Evolutionary conservation across 208 protist genomes (phyloP).

Genomic region (Jaenimonas drosophilae): DNA sequence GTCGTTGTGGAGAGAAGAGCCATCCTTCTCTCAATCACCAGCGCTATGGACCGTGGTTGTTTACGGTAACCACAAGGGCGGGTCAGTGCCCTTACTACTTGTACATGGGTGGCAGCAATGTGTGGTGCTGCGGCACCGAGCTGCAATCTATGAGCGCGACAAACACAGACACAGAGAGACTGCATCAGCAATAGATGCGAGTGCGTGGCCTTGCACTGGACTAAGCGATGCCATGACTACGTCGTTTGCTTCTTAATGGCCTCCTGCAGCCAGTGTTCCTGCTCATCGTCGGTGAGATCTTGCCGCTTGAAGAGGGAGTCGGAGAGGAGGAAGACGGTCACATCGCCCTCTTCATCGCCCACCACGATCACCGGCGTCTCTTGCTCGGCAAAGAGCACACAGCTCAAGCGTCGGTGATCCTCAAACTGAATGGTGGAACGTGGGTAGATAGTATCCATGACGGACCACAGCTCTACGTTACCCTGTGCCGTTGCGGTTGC

Average conservation of each 20-base stretch:
- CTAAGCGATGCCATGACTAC: too few relatives aligned
- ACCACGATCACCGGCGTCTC: slow-evolving; percentile 79
- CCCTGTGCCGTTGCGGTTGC: slow-evolving; percentile 87
- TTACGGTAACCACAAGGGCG: too few relatives aligned
- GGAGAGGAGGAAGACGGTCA: slow-evolving; percentile 67
- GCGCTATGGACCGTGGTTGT: too few relatives aligned
- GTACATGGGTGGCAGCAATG: too few relatives aligned
- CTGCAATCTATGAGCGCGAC: too few relatives aligned
- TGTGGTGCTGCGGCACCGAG: too few relatives aligned
- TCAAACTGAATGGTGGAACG: slow-evolving; percentile 42
- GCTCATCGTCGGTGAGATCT: slow-evolving; percentile 62
- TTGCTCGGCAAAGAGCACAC: slow-evolving; percentile 80
- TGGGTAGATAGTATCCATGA: slow-evolving; percentile 68
- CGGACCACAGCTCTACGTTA: slow-evolving; percentile 74
- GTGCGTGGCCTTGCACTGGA: too few relatives aligned
- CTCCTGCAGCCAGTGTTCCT: slow-evolving; percentile 68
- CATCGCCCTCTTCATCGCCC: slow-evolving; percentile 84
- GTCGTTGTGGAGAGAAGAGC: too few relatives aligned
- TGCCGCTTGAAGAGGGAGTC: slow-evolving; percentile 26
- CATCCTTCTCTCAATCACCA: too few relatives aligned
- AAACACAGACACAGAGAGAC: too few relatives aligned
- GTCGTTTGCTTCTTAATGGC: slow-evolving; percentile 45
- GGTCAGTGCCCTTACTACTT: too few relatives aligned
- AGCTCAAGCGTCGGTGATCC: slow-evolving; percentile 66
- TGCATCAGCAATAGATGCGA: too few relatives aligned